These are phyloP conservation scores for Lignosus rhinocerotis DNA, from an alignment of 1,284 basidiomycete genomes.

Conservation along the genomic window DNA sequence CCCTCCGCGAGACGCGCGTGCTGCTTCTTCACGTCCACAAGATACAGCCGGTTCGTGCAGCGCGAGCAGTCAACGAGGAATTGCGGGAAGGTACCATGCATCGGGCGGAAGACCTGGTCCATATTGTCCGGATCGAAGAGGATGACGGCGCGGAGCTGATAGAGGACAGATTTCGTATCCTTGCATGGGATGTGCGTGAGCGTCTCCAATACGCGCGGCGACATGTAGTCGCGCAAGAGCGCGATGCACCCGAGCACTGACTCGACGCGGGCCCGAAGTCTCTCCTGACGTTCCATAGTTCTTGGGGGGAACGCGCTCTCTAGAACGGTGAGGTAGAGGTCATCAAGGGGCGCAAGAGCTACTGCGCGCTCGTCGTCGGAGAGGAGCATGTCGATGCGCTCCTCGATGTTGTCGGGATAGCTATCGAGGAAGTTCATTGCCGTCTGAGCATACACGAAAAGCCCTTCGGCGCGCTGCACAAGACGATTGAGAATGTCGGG, in stretches of 20 bases:
- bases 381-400: not conserved
- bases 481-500: not conserved
- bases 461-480: constrained; percentile 3
- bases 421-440: constrained; percentile 5
- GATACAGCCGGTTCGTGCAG: constrained; percentile 7
- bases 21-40: constrained; percentile 4
- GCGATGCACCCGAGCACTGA: constrained; percentile 9
- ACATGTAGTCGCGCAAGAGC: constrained; percentile 5
- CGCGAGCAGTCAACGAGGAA: constrained; percentile 9
- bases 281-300: not conserved
- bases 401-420: not conserved
- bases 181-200: not conserved
- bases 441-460: constrained; percentile 16
- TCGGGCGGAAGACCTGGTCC: not conserved
- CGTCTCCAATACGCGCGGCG: constrained; percentile 1
- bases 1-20: constrained; percentile 3
- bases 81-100: constrained; percentile 12
- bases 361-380: not conserved
- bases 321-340: constrained; percentile 11
- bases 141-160: constrained; percentile 9
- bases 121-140: not conserved
- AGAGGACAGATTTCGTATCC: not conserved
- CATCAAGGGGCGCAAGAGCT: constrained; percentile 3
- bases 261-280: not conserved
- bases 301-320: constrained; percentile 5